phyloP scores from a whole-genome alignment of 352 stramenopile species.

The Paralagenidium karlingii region DNA sequence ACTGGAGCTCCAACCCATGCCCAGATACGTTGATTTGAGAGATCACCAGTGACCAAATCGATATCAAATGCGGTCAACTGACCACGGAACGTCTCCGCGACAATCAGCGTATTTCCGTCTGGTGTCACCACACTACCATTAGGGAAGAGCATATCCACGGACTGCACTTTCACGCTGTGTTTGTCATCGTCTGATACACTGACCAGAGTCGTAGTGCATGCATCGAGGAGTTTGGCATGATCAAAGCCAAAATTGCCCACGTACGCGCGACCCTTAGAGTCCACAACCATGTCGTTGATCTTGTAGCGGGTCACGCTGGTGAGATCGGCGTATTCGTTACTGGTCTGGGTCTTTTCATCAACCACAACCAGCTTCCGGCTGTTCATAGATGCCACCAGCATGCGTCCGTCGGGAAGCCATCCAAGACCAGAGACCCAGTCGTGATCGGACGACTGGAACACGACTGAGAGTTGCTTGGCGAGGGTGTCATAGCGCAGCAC shows the following conservation, averaged over 20 bases:
- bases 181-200: conserved; percentile 38
- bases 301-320: conserved; percentile 29
- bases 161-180: conserved; percentile 24
- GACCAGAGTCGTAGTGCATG: conserved; percentile 38
- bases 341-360: conserved; percentile 14
- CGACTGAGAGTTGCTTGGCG: conserved; percentile 15
- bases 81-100: conserved; percentile 42
- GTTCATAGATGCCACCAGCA: conserved; percentile 48
- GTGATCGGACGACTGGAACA: conserved; percentile 25
- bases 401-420: conserved; percentile 40
- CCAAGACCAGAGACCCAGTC: conserved; percentile 45
- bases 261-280: conserved; percentile 22
- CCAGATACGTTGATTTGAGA: conserved; percentile 38
- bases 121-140: conserved; percentile 59
- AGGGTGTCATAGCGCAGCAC: conserved; percentile 42
- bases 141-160: conserved; percentile 49
- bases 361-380: conserved; percentile 27
- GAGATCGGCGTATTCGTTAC: conserved; percentile 32
- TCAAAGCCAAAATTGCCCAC: conserved; percentile 59
- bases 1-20: conserved; percentile 26
- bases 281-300: conserved; percentile 55
- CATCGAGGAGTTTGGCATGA: conserved; percentile 11
- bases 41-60: conserved; percentile 16
- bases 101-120: conserved; percentile 58
- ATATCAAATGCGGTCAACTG: conserved; percentile 55